Percentiles rank a stretch among this genome's conserved stretches.
phyloP scores from a whole-genome alignment of 1,284 basidiomycete species.

The Ganoderma sinense region DNA sequence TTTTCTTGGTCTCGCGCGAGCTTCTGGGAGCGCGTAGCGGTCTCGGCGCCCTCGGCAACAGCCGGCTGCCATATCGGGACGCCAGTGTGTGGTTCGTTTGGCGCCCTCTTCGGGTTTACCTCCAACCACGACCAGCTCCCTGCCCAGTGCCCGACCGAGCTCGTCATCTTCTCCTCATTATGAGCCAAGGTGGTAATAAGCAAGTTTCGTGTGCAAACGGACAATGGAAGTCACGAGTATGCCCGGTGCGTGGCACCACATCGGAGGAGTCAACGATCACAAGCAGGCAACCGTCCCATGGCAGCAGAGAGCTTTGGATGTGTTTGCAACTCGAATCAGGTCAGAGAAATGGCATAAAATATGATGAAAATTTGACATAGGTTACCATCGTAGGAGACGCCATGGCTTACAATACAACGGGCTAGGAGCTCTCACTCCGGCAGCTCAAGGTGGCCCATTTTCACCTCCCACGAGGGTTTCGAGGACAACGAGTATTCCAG shows the following conservation, averaged over 20 bases:
- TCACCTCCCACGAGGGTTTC: not conserved
- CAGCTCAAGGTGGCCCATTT: too few species aligned
- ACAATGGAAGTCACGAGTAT: not conserved
- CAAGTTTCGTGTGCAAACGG: not conserved
- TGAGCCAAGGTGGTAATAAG: not conserved
- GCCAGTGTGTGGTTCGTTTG: slow-evolving; percentile 6
- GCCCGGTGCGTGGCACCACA: slow-evolving; percentile 2
- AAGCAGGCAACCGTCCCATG: not conserved
- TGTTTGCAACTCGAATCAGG: not conserved
- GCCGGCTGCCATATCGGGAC: slow-evolving; percentile 9
- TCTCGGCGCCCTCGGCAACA: slow-evolving; percentile 6
- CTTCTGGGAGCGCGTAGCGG: slow-evolving; percentile 2
- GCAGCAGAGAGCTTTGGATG: not conserved
- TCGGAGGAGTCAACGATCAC: not conserved
- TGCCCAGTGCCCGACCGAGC: not conserved
- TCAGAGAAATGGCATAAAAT: not conserved
- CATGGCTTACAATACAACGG: not conserved
- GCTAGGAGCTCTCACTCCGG: too few species aligned
- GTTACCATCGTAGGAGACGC: not conserved
- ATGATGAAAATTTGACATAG: not conserved
- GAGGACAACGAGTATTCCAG: not conserved
- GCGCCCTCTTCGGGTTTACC: not conserved
- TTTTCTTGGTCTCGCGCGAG: slow-evolving; percentile 10
- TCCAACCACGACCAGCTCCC: not conserved
- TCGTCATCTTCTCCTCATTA: not conserved